Conservation (phyloP, 768 basidiomycete species). For the Tulasnella sp. region DNA sequence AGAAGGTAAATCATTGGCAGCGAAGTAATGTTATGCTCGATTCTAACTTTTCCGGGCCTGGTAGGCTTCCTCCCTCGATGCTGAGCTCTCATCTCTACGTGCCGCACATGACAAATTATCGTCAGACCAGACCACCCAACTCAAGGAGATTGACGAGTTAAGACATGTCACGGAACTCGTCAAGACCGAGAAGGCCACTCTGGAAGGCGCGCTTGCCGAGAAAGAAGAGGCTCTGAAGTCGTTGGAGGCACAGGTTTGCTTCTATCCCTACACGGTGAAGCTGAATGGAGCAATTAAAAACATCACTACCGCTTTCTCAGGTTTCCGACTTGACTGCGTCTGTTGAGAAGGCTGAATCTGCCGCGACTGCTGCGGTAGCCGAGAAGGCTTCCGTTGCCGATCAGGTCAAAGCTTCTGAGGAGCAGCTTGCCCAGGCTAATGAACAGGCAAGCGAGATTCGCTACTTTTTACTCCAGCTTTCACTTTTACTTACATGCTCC, state of each 20-base stretch:
- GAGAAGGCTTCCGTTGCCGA: neutral
- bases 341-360: neutral
- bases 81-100: neutral
- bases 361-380: neutral
- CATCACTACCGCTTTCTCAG: neutral
- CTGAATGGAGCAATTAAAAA: neutral
- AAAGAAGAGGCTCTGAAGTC: neutral
- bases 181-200: neutral
- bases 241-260: constrained; percentile 7
- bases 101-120: neutral
- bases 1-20: neutral
- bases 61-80: neutral
- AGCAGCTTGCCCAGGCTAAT: neutral
- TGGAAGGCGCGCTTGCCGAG: neutral
- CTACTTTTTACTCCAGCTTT: neutral
- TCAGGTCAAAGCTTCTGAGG: constrained; percentile 10
- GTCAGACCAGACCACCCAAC: neutral
- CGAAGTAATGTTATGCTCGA: neutral
- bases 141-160: constrained; percentile 5
- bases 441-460: neutral
- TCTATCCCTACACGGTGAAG: neutral
- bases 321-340: constrained; percentile 10
- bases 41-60: neutral
- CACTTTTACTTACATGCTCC: neutral
- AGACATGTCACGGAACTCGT: neutral